Conservation (phyloP, 176 grass and related monocot genomes). For the Hyparrhenia diplandra region DNA sequence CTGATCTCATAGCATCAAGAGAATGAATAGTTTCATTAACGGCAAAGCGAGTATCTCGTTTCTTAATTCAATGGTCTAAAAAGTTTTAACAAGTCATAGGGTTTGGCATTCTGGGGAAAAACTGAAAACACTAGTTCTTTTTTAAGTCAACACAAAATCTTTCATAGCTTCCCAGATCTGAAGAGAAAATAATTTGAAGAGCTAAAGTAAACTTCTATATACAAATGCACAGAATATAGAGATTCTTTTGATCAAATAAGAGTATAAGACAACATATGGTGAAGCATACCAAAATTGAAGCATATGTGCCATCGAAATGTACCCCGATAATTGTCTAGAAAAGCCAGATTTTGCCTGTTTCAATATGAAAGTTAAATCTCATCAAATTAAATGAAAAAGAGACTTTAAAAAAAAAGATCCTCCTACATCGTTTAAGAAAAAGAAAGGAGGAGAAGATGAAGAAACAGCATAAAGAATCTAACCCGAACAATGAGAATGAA, state of each 20-base stretch:
- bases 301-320: slow-evolving; percentile 99
- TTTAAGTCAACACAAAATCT: not conserved
- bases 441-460: not conserved
- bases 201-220: not conserved
- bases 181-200: slow-evolving; percentile 9
- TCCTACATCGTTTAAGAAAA: not conserved
- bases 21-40: not conserved
- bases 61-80: not conserved
- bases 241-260: not conserved
- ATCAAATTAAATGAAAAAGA: not conserved
- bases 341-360: slow-evolving; percentile 59
- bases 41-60: not conserved
- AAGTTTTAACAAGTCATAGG: not conserved
- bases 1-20: not conserved
- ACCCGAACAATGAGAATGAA: slow-evolving; percentile 89
- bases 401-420: not conserved
- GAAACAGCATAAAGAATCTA: slow-evolving; percentile 31
- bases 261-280: not conserved
- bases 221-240: not conserved
- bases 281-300: slow-evolving; percentile 88
- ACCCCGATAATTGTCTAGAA: slow-evolving; percentile 78
- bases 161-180: not conserved
- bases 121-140: not conserved
- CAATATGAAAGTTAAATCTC: slow-evolving; percentile 17
- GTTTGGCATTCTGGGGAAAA: not conserved